Conservation (phyloP, 106 monocot species). For the Dendrobium officinale region DNA sequence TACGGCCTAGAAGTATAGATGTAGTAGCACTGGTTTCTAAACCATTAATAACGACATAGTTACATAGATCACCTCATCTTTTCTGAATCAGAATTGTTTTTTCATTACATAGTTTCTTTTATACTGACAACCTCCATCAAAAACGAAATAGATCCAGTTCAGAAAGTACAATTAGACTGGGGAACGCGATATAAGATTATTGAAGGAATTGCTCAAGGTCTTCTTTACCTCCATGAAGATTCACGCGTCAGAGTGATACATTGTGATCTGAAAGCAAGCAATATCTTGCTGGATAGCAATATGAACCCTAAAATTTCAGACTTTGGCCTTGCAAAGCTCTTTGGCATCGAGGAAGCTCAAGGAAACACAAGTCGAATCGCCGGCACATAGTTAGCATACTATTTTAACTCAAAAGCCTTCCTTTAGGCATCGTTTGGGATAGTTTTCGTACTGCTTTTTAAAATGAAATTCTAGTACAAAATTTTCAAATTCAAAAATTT, state of each 20-base stretch:
- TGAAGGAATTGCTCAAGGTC: constrained; percentile 14
- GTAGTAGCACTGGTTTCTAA: neutral
- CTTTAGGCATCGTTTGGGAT: no score
- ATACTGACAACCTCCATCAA: neutral
- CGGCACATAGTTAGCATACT: constrained; percentile 7
- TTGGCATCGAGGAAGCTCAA: constrained; percentile 7
- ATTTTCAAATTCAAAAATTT: no score
- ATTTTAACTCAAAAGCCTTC: no score
- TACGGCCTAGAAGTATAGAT: neutral
- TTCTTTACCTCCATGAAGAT: constrained; percentile 15
- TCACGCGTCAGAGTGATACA: constrained; percentile 10
- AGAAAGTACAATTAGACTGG: constrained; percentile 7
- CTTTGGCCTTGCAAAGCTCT: constrained; percentile 13
- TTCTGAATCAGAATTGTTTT: neutral
- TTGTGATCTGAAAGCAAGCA: constrained; percentile 16
- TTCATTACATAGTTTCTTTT: neutral
- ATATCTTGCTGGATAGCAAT: constrained; percentile 12
- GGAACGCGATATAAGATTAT: constrained; percentile 8
- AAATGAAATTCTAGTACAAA: no score
- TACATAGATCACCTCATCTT: neutral
- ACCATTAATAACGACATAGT: neutral
- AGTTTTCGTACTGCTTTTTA: no score
- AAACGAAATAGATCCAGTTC: neutral
- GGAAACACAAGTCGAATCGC: constrained; percentile 8
- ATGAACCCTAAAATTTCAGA: constrained; percentile 19